Percentiles rank a stretch among this genome's conserved stretches.
phyloP scores from a whole-genome alignment of 768 basidiomycete species.

The Tricholoma bakamatsutake region DNA sequence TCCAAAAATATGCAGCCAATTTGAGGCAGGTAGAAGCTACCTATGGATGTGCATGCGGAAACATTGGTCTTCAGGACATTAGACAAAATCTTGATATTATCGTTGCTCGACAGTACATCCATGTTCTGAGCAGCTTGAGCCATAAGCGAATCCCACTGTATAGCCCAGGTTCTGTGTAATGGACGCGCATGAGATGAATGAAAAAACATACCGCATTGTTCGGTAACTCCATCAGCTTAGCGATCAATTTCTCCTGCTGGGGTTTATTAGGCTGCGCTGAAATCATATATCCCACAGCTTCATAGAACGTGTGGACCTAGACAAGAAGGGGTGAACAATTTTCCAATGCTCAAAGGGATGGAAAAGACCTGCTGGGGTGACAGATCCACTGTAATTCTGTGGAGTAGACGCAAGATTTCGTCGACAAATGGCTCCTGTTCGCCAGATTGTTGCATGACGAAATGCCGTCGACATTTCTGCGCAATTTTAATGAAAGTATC shows the following conservation, averaged over 20 bases:
- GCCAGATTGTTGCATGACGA: constrained; percentile 97
- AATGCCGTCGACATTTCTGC: constrained; percentile 96
- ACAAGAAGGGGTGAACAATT: constrained; percentile 15
- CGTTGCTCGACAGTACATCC: constrained; percentile 84
- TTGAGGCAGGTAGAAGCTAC: constrained; percentile 96
- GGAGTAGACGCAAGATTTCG: constrained; percentile 87
- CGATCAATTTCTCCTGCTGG: constrained; percentile 91
- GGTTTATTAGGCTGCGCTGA: constrained; percentile 98
- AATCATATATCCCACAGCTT: constrained; percentile 99
- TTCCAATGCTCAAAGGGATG: not conserved
- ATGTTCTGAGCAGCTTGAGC: constrained; percentile 87
- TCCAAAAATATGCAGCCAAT: constrained; percentile 94
- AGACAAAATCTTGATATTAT: constrained; percentile 94
- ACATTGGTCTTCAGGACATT: constrained; percentile 99
- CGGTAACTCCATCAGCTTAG: constrained; percentile 94
- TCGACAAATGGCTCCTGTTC: constrained; percentile 98
- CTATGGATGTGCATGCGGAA: constrained; percentile 94
- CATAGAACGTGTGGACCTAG: constrained; percentile 94
- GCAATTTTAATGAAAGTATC: constrained; percentile 99
- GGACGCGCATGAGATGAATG: not conserved
- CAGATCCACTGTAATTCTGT: constrained; percentile 91
- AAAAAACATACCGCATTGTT: constrained; percentile 78
- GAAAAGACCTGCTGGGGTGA: constrained; percentile 72
- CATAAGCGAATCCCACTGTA: constrained; percentile 96
- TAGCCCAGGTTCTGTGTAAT: constrained; percentile 2